Base-by-base conservation (phyloP, 345 rosid species). In the Clausena lansium region DNA sequence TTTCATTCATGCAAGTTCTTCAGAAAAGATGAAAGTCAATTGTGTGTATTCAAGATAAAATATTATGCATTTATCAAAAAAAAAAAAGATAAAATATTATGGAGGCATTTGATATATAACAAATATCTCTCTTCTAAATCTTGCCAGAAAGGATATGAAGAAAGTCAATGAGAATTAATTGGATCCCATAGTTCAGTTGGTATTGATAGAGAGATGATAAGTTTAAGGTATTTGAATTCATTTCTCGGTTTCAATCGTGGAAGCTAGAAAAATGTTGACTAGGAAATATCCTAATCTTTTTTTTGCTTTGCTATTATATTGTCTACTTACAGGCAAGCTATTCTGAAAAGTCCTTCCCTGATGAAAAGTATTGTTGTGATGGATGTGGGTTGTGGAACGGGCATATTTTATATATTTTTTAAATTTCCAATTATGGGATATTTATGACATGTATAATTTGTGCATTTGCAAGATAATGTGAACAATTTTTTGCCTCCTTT, bases 361-460 rank as follows among this genome's bases (percentile, higher is more conserved):
- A 75, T 94, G 70, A 81, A 54, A 50, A 92, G 85, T 81, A 88
- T 93, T 41, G 89, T 90, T 82, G 98, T 94, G 25, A 96, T 96
- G 97, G 99, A 94, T 87, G 94, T 94, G 71, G 98, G 98, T 72
- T 94, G 97, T 84, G 99, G n/a, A 66, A 93, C 98, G 68, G 97
- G 98, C 76, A 85, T 93, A 75, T 78, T 95, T 77, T 39, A 39
- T 39, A 39, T 39, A 39, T 39, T 39, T 39, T n/a, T n/a, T n/a
- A 28, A 52, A 52, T 71, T 8, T 55, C 4, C 27, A 32, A 32
- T 54, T 2, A 32, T 54, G 28, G 6, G 5, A 11, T 2, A 55
- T 1, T 41, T 20, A 45, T 24, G 1, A 70, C 27, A 70, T 70
- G 5, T 55, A 20, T 32, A 19, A 14, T 19, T 22, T n/a, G 50